These are phyloP conservation scores for Camellia sinensis DNA, from an alignment of 148 eudicot species.

Conservation along the genomic window DNA sequence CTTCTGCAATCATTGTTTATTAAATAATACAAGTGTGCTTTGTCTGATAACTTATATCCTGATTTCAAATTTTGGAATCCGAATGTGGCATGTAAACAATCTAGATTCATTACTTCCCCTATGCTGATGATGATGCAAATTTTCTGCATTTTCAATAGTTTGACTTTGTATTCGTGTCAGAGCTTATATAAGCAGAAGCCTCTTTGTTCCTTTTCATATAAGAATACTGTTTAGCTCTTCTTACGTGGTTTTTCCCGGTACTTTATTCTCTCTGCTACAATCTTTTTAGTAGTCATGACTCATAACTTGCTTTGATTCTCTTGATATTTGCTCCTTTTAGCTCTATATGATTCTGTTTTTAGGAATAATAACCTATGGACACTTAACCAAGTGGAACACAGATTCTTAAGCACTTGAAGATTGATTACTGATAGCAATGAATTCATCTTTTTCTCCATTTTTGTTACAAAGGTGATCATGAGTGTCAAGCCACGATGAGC, in stretches of 20 bases:
- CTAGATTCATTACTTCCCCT: conserved; percentile 17
- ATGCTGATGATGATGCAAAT: conserved; percentile 1
- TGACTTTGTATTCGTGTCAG: conserved; percentile 1
- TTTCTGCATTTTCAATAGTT: not conserved
- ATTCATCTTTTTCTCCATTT: not conserved
- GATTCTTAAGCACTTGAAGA: not conserved
- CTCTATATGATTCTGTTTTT: not conserved
- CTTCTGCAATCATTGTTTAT: not conserved
- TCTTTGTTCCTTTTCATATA: not conserved
- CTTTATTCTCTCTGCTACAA: not conserved
- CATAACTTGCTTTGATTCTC: not conserved
- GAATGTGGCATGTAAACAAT: conserved; percentile 9
- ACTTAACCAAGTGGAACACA: not conserved
- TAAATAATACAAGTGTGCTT: not conserved
- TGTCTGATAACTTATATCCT: not conserved
- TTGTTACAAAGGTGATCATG: not conserved
- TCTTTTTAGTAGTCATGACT: not conserved
- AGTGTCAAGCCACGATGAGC: conserved; percentile 9
- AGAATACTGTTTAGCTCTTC: not conserved
- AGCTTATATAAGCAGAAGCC: conserved; percentile 12
- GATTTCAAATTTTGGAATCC: not conserved
- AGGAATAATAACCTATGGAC: not conserved
- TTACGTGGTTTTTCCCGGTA: not conserved
- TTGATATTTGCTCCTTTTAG: not conserved
- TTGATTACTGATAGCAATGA: not conserved